Conservation (phyloP, 805 yeast genomes). For the Blastobotrys robertii region DNA sequence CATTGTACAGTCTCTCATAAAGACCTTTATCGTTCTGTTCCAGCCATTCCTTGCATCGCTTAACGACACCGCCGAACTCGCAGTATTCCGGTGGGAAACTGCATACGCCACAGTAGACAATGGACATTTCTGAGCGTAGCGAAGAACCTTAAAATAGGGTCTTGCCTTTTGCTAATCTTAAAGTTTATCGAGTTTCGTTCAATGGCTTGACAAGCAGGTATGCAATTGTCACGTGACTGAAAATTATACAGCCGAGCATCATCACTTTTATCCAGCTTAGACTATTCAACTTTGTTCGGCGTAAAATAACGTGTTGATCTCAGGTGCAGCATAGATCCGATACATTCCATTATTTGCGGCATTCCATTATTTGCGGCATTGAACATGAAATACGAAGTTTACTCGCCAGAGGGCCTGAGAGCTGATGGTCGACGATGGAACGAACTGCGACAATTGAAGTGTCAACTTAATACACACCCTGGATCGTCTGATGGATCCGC, state of each 20-base stretch:
- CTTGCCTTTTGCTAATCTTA: no score
- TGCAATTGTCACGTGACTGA: no score
- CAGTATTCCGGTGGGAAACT: slow-evolving; percentile 85
- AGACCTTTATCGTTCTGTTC: slow-evolving; percentile 46
- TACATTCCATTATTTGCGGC: no score
- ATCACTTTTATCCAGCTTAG: no score
- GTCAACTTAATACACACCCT: slow-evolving; percentile 82
- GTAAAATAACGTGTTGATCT: no score
- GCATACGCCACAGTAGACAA: slow-evolving; percentile 70
- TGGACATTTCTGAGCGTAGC: slow-evolving; percentile 28
- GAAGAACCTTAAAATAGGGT: not conserved
- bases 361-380: no score
- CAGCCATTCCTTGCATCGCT: slow-evolving; percentile 80
- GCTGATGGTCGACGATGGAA: slow-evolving; percentile 91
- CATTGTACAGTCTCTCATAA: slow-evolving; percentile 49
- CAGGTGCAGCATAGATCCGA: no score
- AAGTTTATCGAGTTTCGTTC: no score
- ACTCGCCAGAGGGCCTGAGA: slow-evolving; percentile 91
- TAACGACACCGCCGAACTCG: slow-evolving; percentile 76
- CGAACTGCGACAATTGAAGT: slow-evolving; percentile 73
- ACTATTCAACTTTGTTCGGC: no score
- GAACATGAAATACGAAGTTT: slow-evolving; percentile 43
- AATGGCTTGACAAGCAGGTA: no score
- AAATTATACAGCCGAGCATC: no score
- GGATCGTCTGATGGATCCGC: slow-evolving; percentile 74